Evolutionary conservation across 495 filamentous ascomycete genomes (phyloP).

Genomic region (Symbiotaphrina buchneri): DNA sequence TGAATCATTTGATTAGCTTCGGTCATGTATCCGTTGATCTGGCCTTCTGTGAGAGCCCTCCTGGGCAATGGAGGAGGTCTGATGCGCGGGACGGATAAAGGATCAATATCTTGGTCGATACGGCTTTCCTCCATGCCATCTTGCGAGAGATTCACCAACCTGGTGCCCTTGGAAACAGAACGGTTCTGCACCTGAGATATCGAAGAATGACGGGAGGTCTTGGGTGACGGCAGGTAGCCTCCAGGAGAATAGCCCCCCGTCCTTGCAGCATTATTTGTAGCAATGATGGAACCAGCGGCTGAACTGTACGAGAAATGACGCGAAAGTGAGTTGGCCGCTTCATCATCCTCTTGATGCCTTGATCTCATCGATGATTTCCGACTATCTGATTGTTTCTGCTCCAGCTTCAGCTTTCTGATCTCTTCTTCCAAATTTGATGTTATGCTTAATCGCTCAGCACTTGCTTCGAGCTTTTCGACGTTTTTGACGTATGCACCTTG

Average conservation of each 20-base stretch:
- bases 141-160: too few species aligned
- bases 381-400: constrained; percentile 48
- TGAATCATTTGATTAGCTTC: too few species aligned
- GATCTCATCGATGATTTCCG: constrained; percentile 29
- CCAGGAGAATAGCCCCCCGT: constrained; percentile 50
- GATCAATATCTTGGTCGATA: too few species aligned
- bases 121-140: too few species aligned
- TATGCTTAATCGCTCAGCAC: constrained; percentile 59
- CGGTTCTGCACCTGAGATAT: too few species aligned
- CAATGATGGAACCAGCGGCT: constrained; percentile 38
- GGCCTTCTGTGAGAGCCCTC: too few species aligned
- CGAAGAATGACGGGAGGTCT: too few species aligned
- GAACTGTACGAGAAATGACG: constrained; percentile 29
- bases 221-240: constrained; percentile 41
- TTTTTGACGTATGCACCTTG: constrained; percentile 55
- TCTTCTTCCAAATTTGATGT: constrained; percentile 62
- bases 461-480: constrained; percentile 62
- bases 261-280: constrained; percentile 39
- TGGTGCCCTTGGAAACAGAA: too few species aligned
- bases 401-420: constrained; percentile 55
- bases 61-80: too few species aligned
- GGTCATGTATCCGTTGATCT: too few species aligned
- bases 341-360: constrained; percentile 13
- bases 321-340: constrained; percentile 10
- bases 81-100: too few species aligned